These are phyloP conservation scores for Cyclotella choctawhatcheeana DNA, from an alignment of 108 stramenopile species.

Conservation along the genomic window DNA sequence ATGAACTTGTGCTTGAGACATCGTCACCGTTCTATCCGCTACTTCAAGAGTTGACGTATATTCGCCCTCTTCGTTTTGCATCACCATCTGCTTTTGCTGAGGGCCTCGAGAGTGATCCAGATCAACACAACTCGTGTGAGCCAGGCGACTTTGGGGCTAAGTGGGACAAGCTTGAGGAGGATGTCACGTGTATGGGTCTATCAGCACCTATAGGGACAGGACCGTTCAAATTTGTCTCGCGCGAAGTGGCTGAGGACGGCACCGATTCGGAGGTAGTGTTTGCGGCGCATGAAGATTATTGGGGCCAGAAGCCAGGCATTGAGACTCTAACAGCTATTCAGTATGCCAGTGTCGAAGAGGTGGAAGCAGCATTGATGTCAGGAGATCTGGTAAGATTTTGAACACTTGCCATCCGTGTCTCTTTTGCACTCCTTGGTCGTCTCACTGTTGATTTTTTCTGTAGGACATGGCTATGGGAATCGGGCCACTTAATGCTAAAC, in stretches of 20 bases:
- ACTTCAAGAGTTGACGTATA: slow-evolving; percentile 71
- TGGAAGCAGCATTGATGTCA: slow-evolving; percentile 55
- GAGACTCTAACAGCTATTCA: slow-evolving; percentile 45
- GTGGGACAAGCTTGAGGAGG: slow-evolving; percentile 44
- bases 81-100: slow-evolving; percentile 59
- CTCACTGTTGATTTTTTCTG: not conserved
- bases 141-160: slow-evolving; percentile 48
- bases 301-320: slow-evolving; percentile 54
- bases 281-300: slow-evolving; percentile 52
- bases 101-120: slow-evolving; percentile 52
- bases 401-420: not conserved
- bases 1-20: slow-evolving; percentile 55
- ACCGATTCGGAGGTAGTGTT: slow-evolving; percentile 54
- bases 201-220: slow-evolving; percentile 63
- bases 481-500: slow-evolving; percentile 52
- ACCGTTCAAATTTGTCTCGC: slow-evolving; percentile 52
- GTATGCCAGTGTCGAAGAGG: slow-evolving; percentile 49
- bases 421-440: no score
- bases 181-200: slow-evolving; percentile 61
- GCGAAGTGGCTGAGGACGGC: slow-evolving; percentile 31
- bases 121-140: slow-evolving; percentile 64
- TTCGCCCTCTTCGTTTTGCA: slow-evolving; percentile 66
- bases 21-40: slow-evolving; percentile 56
- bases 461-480: slow-evolving; percentile 33
- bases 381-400: slow-evolving; percentile 51